phyloP scores from a whole-genome alignment of 768 basidiomycete species.

The Russula earlei region DNA sequence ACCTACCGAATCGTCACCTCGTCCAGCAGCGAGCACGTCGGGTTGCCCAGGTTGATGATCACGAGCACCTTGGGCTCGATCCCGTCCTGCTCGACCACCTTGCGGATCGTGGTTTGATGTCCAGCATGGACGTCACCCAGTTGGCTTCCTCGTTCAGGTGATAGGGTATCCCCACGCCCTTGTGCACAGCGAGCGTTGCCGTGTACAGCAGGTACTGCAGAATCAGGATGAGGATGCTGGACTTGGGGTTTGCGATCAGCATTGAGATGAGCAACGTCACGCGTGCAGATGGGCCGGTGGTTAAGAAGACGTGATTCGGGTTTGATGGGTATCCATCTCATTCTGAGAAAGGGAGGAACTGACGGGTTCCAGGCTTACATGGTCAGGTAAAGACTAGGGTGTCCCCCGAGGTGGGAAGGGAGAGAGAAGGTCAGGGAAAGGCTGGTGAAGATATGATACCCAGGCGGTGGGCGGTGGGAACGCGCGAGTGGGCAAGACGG shows the following conservation, averaged over 20 bases:
- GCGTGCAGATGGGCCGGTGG: slow-evolving; percentile 88
- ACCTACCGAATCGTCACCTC: slow-evolving; percentile 61
- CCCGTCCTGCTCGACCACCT: slow-evolving; percentile 53
- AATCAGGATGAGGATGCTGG: slow-evolving; percentile 89
- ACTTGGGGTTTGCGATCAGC: slow-evolving; percentile 57
- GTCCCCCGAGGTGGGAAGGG: not conserved
- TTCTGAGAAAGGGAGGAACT: slow-evolving; percentile 35
- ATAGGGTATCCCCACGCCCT: slow-evolving; percentile 78
- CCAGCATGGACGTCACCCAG: slow-evolving; percentile 72
- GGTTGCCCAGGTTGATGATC: slow-evolving; percentile 98
- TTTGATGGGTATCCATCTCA: slow-evolving; percentile 84
- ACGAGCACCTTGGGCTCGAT: slow-evolving; percentile 75
- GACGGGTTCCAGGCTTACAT: not conserved
- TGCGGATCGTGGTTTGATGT: slow-evolving; percentile 60
- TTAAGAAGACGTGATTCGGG: slow-evolving; percentile 86
- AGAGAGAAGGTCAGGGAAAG: no score
- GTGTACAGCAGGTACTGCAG: slow-evolving; percentile 99
- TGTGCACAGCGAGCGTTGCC: slow-evolving; percentile 80
- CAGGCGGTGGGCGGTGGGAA: no score
- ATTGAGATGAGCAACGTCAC: slow-evolving; percentile 81
- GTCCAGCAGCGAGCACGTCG: slow-evolving; percentile 81
- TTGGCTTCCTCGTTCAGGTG: slow-evolving; percentile 72
- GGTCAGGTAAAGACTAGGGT: not conserved
- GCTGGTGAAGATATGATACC: no score
- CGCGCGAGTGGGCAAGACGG: no score